These are phyloP conservation scores for Diplocarpon rosae DNA, from an alignment of 2,329 filamentous ascomycete genomes.

Conservation along the genomic window DNA sequence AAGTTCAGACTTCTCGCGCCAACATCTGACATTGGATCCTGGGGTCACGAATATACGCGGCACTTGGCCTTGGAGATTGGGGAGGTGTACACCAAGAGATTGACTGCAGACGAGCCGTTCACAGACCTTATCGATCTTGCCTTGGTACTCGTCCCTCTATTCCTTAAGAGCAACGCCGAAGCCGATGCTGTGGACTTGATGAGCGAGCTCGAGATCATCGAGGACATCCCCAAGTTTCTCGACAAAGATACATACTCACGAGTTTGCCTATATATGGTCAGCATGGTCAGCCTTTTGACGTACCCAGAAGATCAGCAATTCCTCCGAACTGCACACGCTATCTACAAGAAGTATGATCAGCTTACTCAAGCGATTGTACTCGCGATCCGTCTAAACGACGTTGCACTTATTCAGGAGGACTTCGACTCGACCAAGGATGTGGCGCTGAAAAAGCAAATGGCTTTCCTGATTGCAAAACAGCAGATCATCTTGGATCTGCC, in stretches of 20 bases:
- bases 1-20: slow-evolving; percentile 89
- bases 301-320: slow-evolving; percentile 97
- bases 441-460: slow-evolving; percentile 82
- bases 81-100: slow-evolving; percentile 79
- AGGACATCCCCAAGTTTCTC: slow-evolving; percentile 76
- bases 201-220: slow-evolving; percentile 95
- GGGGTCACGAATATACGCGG: slow-evolving; percentile 97
- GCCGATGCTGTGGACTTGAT: slow-evolving; percentile 95
- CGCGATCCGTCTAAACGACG: slow-evolving; percentile 85
- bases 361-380: slow-evolving; percentile 88
- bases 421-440: slow-evolving; percentile 73
- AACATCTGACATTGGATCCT: slow-evolving; percentile 85
- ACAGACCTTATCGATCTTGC: slow-evolving; percentile 81
- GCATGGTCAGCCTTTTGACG: slow-evolving; percentile 95
- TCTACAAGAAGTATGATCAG: slow-evolving; percentile 90
- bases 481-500: slow-evolving; percentile 69
- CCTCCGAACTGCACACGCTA: slow-evolving; percentile 80
- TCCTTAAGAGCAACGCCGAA: slow-evolving; percentile 94
- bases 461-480: slow-evolving; percentile 84
- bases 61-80: slow-evolving; percentile 94
- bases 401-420: slow-evolving; percentile 68
- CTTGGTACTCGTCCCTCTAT: slow-evolving; percentile 77
- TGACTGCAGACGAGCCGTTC: slow-evolving; percentile 74
- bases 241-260: slow-evolving; percentile 89
- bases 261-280: slow-evolving; percentile 96